Conservation (phyloP, 2,329 filamentous ascomycete species). For the Scedosporium dehoogii region DNA sequence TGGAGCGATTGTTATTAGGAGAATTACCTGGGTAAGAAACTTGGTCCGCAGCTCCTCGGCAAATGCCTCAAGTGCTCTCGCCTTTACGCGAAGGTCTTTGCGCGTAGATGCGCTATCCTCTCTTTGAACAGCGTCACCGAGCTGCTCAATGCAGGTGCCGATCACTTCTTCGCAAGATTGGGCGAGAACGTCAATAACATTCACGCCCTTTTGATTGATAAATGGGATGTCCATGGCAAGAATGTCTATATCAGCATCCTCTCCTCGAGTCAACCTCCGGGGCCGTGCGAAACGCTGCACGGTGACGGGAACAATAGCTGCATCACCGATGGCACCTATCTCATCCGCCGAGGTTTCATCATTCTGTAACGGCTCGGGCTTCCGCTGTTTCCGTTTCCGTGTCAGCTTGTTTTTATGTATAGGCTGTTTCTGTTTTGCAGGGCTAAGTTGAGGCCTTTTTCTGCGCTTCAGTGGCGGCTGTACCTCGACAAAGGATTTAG, state of each 20-base stretch:
- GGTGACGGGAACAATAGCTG: conserved; percentile 38
- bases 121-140: conserved; percentile 27
- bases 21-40: conserved; percentile 48
- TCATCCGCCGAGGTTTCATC: conserved; percentile 6
- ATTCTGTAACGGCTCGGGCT: not conserved
- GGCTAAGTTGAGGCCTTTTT: conserved; percentile 9
- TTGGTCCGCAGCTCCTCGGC: conserved; percentile 44
- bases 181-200: conserved; percentile 50
- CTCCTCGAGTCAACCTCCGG: conserved; percentile 25
- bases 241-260: conserved; percentile 30
- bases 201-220: conserved; percentile 44
- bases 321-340: conserved; percentile 10
- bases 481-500: conserved; percentile 5
- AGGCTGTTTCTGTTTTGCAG: conserved; percentile 5
- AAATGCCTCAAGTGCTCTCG: conserved; percentile 47
- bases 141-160: conserved; percentile 34
- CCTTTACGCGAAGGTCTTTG: conserved; percentile 45
- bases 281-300: conserved; percentile 50
- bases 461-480: conserved; percentile 11
- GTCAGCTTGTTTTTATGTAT: not conserved
- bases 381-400: not conserved
- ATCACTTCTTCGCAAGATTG: conserved; percentile 53
- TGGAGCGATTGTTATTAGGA: not conserved
- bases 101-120: conserved; percentile 35
- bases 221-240: conserved; percentile 43